Percentiles rank a stretch among this genome's conserved stretches.
These are phyloP conservation scores for Trichoderma aggressivum DNA, from an alignment of 2,329 filamentous ascomycete species.

Conservation along the genomic window DNA sequence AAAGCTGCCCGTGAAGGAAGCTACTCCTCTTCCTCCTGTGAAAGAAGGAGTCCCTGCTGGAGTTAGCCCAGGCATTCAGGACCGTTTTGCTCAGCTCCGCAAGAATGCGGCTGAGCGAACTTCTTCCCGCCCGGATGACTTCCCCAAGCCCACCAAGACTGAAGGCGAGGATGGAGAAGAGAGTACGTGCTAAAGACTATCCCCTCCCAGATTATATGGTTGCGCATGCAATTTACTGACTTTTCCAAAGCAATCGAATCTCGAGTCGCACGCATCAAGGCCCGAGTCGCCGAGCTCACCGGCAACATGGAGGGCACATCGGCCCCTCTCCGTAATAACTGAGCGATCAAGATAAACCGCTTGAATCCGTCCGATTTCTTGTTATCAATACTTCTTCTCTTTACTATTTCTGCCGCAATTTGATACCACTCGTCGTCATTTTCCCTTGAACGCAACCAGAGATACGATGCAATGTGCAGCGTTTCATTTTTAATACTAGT, in stretches of 20 bases:
- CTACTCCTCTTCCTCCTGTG: conserved; percentile 31
- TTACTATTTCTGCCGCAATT: conserved; percentile 10
- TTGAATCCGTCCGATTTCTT: not conserved
- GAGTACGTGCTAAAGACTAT: conserved; percentile 59
- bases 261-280: conserved; percentile 95
- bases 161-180: conserved; percentile 85
- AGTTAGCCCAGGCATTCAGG: conserved; percentile 46
- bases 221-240: conserved; percentile 24
- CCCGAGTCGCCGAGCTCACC: conserved; percentile 90
- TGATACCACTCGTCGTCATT: conserved; percentile 20
- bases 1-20: conserved; percentile 27
- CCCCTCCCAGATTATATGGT: not conserved
- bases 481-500: conserved; percentile 18
- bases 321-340: conserved; percentile 13
- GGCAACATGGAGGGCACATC: conserved; percentile 67
- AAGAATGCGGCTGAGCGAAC: conserved; percentile 88
- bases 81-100: conserved; percentile 93
- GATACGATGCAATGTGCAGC: conserved; percentile 18
- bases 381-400: not conserved
- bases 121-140: conserved; percentile 59
- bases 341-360: not conserved
- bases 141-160: conserved; percentile 54
- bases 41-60: conserved; percentile 35
- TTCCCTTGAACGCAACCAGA: conserved; percentile 14
- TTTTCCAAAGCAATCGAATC: conserved; percentile 77